Percentiles rank a stretch among this genome's conserved stretches.
These are phyloP conservation scores for Rubia yunnanensis DNA, from an alignment of 257 asterid genomes.

Conservation along the genomic window DNA sequence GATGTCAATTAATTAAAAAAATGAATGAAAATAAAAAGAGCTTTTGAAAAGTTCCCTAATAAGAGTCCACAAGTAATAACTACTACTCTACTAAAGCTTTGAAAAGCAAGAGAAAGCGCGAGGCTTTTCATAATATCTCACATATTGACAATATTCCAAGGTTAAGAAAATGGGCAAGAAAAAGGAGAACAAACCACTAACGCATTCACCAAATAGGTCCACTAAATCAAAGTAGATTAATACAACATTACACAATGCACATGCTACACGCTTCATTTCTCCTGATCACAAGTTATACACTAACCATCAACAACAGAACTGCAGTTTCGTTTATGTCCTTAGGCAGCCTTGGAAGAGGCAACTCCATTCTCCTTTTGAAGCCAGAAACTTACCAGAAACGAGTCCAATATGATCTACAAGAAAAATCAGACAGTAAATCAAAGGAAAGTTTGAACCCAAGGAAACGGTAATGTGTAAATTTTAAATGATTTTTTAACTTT, in stretches of 20 bases:
- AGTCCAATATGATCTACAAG: conserved; percentile 68
- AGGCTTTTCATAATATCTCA: no score
- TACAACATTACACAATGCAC: neutral
- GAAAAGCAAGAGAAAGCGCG: no score
- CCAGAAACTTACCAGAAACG: conserved; percentile 68
- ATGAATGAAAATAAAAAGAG: no score
- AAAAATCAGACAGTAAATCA: neutral
- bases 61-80: no score
- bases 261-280: neutral
- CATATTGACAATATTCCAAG: neutral
- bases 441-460: neutral
- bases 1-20: no score
- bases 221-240: neutral
- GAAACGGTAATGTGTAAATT: neutral
- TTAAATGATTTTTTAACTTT: no score
- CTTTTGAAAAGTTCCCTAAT: no score
- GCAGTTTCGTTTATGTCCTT: neutral
- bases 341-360: conserved; percentile 35
- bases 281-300: neutral
- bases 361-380: conserved; percentile 26
- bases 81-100: no score
- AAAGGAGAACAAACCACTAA: no score
- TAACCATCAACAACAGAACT: neutral
- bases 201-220: neutral
- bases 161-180: no score